Evolutionary conservation across 345 rosid species (phyloP).

Genomic region (Citrus cavaleriei): DNA sequence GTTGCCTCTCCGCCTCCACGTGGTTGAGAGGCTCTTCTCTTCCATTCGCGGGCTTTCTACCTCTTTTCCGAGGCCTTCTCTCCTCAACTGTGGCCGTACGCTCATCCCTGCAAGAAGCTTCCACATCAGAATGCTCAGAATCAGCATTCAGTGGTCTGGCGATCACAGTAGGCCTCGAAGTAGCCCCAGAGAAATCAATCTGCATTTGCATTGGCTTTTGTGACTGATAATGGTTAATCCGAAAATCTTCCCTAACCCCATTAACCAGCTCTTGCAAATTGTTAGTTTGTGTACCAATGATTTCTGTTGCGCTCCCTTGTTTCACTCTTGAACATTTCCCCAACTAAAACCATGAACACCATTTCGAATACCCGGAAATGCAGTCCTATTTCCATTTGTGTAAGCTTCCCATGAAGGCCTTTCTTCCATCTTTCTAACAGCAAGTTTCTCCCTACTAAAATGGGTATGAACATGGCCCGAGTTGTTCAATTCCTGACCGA

Average conservation of each 20-base stretch:
- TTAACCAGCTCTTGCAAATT: slow-evolving; percentile 49
- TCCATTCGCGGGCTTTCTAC: slow-evolving; percentile 96
- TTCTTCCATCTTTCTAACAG: slow-evolving; percentile 81
- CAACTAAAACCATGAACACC: slow-evolving; percentile 50
- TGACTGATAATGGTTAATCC: slow-evolving; percentile 39
- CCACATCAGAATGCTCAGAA: slow-evolving; percentile 73
- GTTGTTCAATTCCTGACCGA: slow-evolving; percentile 72
- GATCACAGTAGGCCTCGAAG: slow-evolving; percentile 53
- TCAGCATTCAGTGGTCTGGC: slow-evolving; percentile 42
- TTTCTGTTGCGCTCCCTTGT: slow-evolving; percentile 38
- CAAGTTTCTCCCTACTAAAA: slow-evolving; percentile 84
- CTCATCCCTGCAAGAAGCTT: slow-evolving; percentile 66
- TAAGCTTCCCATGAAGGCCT: slow-evolving; percentile 52
- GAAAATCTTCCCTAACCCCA: slow-evolving; percentile 44
- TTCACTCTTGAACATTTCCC: slow-evolving; percentile 47
- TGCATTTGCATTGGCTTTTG: slow-evolving; percentile 67
- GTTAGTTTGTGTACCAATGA: slow-evolving; percentile 37
- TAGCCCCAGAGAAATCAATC: slow-evolving; percentile 62
- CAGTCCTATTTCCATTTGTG: slow-evolving; percentile 41
- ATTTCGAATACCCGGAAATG: slow-evolving; percentile 41
- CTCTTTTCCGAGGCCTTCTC: slow-evolving; percentile 82
- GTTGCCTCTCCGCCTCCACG: slow-evolving; percentile 96
- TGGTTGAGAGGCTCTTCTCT: slow-evolving; percentile 97
- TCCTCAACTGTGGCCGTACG: slow-evolving; percentile 42
- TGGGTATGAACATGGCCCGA: slow-evolving; percentile 31